phyloP scores from a whole-genome alignment of 106 monocot genomes.

The Phalaenopsis equestris region DNA sequence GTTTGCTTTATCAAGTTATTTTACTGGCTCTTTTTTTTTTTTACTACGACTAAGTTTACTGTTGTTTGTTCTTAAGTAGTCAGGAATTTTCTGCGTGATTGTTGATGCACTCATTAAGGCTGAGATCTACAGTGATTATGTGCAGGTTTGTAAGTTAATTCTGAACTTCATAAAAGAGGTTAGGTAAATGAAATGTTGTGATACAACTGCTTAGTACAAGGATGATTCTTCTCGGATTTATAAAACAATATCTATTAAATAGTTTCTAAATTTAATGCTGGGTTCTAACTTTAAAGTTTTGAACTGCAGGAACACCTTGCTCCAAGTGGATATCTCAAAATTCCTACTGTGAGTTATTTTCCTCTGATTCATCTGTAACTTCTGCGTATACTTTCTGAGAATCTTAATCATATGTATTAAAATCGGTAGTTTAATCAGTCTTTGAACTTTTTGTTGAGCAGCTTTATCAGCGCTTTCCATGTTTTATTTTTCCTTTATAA shows the following conservation, averaged over 20 bases:
- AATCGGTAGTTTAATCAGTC: background rate
- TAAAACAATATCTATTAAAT: background rate
- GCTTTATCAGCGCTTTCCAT: background rate
- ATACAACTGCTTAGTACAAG: background rate
- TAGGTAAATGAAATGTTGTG: background rate
- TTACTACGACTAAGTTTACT: background rate
- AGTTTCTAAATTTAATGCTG: background rate
- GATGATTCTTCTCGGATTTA: background rate
- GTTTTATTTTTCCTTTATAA: background rate
- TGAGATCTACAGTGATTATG: conserved; percentile 64
- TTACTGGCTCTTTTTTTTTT: background rate
- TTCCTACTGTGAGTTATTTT: conserved; percentile 70
- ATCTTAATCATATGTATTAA: background rate
- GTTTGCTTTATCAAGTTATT: background rate
- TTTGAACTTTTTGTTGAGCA: conserved; percentile 3
- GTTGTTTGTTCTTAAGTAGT: conserved; percentile 16
- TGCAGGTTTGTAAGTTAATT: conserved; percentile 47
- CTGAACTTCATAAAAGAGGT: background rate
- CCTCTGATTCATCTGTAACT: background rate
- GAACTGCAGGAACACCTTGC: conserved; percentile 72
- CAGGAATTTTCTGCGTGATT: conserved; percentile 54
- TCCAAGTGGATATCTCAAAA: conserved; percentile 91
- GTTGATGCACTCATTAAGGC: conserved; percentile 53
- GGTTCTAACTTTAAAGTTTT: conserved; percentile 2
- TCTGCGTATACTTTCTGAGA: background rate